Percentiles rank a stretch among this genome's conserved stretches.
phyloP scores from a whole-genome alignment of 805 yeast genomes.

The Lachancea lanzarotensis region DNA sequence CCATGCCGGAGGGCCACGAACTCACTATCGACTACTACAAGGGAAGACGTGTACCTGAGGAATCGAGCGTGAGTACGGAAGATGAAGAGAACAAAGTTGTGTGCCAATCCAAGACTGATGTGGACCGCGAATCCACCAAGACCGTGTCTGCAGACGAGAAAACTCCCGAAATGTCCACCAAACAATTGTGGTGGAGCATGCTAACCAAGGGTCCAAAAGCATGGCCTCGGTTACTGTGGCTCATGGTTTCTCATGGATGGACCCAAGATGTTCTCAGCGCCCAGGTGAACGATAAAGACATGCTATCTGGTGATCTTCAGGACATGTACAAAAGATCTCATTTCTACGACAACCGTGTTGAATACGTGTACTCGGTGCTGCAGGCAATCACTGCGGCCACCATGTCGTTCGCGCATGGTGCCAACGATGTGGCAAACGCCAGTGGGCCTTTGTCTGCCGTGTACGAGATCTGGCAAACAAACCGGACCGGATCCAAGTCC shows the following conservation, averaged over 20 bases:
- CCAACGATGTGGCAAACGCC: constrained; percentile 74
- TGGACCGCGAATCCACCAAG: not conserved
- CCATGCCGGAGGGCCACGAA: constrained; percentile 53
- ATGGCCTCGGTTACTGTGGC: constrained; percentile 49
- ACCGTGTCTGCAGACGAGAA: constrained; percentile 7
- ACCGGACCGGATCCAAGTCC: constrained; percentile 39
- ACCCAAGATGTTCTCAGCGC: constrained; percentile 52
- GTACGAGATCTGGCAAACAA: constrained; percentile 53
- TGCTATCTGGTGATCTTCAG: constrained; percentile 42
- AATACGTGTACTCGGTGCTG: constrained; percentile 57
- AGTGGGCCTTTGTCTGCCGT: constrained; percentile 68
- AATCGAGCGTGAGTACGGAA: constrained; percentile 12
- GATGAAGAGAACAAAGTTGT: constrained; percentile 11
- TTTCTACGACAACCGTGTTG: constrained; percentile 64
- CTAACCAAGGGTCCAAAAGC: constrained; percentile 41
- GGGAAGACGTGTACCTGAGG: constrained; percentile 43
- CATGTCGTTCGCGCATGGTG: constrained; percentile 79
- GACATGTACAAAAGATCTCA: constrained; percentile 52
- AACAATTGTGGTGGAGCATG: constrained; percentile 35
- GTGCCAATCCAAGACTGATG: not conserved
- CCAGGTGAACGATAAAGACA: constrained; percentile 38
- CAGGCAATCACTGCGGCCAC: constrained; percentile 72
- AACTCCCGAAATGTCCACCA: constrained; percentile 29
- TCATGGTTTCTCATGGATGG: constrained; percentile 52
- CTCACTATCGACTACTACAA: constrained; percentile 58